A percentile compares a stretch with the other conserved stretches of the same genome.
These are phyloP conservation scores for Centaurea solstitialis DNA, from an alignment of 129 eudicot species.

Conservation along the genomic window DNA sequence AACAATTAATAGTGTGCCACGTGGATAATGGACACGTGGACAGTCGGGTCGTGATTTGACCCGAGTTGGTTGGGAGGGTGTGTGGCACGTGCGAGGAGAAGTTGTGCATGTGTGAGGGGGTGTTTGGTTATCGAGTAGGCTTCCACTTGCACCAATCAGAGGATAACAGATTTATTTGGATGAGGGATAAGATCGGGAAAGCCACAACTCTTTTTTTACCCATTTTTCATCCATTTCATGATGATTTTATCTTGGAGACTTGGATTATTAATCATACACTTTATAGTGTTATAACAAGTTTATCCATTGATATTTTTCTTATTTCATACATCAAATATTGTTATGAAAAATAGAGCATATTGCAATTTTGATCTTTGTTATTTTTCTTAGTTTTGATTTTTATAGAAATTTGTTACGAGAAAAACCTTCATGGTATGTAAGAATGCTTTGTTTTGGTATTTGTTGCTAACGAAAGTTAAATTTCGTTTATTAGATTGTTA, in stretches of 20 bases:
- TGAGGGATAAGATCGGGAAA: neutral
- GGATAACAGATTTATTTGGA: neutral
- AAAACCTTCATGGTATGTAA: no score
- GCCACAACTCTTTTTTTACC: conserved; percentile 11
- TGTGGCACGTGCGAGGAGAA: conserved; percentile 50
- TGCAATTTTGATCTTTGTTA: no score
- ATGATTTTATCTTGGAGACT: neutral
- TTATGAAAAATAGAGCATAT: no score
- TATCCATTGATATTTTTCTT: neutral
- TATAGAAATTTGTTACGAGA: no score
- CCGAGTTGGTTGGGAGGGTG: conserved; percentile 40
- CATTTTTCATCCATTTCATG: neutral
- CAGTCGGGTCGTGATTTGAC: conserved; percentile 35
- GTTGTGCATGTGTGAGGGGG: neutral
- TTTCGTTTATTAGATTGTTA: no score
- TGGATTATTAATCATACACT: neutral
- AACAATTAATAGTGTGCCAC: conserved; percentile 58
- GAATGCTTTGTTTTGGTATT: no score
- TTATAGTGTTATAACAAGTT: no score
- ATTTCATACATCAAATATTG: no score
- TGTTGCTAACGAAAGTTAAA: no score
- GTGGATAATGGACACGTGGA: conserved; percentile 49
- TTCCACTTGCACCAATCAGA: conserved; percentile 34
- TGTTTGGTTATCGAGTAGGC: conserved; percentile 25
- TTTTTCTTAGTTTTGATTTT: no score